Evolutionary conservation across 1,284 basidiomycete genomes (phyloP), one percentile per base, ranked within the genome.

Genomic region (Fomes fomentarius): DNA sequence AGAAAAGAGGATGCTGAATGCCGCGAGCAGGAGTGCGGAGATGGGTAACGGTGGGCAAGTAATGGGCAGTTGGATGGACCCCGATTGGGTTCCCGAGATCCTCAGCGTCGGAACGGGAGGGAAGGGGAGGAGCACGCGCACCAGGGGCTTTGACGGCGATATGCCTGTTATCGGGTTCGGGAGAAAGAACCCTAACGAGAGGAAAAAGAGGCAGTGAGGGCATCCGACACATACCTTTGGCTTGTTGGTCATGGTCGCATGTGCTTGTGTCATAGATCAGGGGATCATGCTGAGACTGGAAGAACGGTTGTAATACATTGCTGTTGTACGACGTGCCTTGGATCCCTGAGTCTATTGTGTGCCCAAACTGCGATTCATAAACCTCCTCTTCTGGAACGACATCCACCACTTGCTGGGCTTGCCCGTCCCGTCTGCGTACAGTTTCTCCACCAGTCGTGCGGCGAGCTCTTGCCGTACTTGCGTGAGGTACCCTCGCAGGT

Each of bases 331-430:
- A 60, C 47, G 49, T 50, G 56, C 56, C 52, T 54, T 53, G 41
- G 38, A 35, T 38, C n/a, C n/a, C n/a, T n/a, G 9, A n/a, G 24
- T 57, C 54, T 50, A 69, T 72, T 76, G 84, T 64, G 78, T 80
- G 56, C 84, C 86, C 68, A 93, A 71, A 69, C 89, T 92, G 69
- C 93, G 89, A 76, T 93, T 92, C 92, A 95, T 94, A 83, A 95
- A 95, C 39, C 91, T 84, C 69, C 95, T 85, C 82, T 96, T 98
- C 75, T 96, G 96, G 85, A 99, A 99, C 33, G 93, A 91, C 90
- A 99, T 94, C 97, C 97, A 99, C 96, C 96, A 99, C 75, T 99
- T 99, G 81, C 91, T 97, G 1, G 97, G 95, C 69, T 91, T 94
- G 54, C 89, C 87, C 4, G 88, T 85, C 44, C 91, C 83, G 76